Evolutionary conservation across 2,329 filamentous ascomycete genomes (phyloP).

Genomic region (Fusarium buharicum): DNA sequence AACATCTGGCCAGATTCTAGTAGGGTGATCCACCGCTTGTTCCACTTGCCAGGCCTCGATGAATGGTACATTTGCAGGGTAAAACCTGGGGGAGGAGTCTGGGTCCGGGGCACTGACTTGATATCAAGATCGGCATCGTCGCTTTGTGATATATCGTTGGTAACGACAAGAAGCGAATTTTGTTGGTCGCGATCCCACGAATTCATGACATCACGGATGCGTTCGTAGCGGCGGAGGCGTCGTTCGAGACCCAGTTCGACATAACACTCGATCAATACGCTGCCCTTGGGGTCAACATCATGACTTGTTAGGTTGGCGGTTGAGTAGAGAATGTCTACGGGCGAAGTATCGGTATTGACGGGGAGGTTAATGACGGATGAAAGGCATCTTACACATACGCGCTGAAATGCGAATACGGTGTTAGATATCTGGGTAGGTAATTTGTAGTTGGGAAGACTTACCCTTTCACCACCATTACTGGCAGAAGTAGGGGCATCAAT

Average conservation of each 20-base stretch:
- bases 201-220: constrained; percentile 86
- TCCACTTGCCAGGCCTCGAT: constrained; percentile 85
- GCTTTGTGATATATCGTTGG: constrained; percentile 65
- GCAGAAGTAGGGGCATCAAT: constrained; percentile 83
- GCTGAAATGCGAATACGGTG: constrained; percentile 56
- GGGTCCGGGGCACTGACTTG: constrained; percentile 66
- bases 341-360: constrained; percentile 78
- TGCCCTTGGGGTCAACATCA: constrained; percentile 70
- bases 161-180: constrained; percentile 76
- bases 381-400: constrained; percentile 77
- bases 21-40: constrained; percentile 82
- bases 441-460: constrained; percentile 55
- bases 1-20: constrained; percentile 77
- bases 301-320: constrained; percentile 72
- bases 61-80: constrained; percentile 82
- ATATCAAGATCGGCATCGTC: constrained; percentile 72
- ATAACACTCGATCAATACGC: constrained; percentile 83
- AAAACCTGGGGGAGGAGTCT: constrained; percentile 71
- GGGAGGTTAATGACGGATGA: constrained; percentile 76
- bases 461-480: constrained; percentile 81
- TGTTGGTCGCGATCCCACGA: constrained; percentile 88
- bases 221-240: constrained; percentile 85
- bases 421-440: constrained; percentile 12
- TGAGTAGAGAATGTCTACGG: constrained; percentile 76
- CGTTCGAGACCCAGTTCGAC: constrained; percentile 80